phyloP scores from a whole-genome alignment of 2,329 filamentous ascomycete species.

The Daldinia eschscholtzii region DNA sequence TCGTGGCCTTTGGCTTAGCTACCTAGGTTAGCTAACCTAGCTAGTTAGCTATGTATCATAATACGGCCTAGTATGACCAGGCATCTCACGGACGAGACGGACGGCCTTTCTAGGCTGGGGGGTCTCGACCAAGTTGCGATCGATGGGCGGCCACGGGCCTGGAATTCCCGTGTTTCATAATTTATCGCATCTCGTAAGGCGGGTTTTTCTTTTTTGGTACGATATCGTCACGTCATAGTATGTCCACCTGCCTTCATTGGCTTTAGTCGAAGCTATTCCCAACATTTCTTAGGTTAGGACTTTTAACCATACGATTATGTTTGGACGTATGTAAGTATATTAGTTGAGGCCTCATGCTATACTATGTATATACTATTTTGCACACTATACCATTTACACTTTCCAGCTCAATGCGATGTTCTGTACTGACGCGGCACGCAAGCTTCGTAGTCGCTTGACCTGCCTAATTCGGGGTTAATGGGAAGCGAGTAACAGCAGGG shows the following conservation, averaged over 20 bases:
- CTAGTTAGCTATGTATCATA: neutral
- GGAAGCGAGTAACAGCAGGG: conserved; percentile 40
- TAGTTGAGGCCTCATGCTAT: conserved; percentile 5
- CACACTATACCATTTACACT: conserved; percentile 9
- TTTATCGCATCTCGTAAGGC: conserved; percentile 29
- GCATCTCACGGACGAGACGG: conserved; percentile 19
- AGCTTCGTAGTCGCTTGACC: conserved; percentile 32
- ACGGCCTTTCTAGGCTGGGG: conserved; percentile 10
- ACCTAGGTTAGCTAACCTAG: neutral
- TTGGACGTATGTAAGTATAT: neutral
- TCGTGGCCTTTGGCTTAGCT: conserved; percentile 23
- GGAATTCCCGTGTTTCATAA: conserved; percentile 39
- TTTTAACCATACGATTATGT: neutral
- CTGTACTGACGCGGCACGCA: conserved; percentile 17
- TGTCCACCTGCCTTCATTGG: conserved; percentile 20
- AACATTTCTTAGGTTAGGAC: neutral
- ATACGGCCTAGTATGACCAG: conserved; percentile 8
- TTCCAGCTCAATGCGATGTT: conserved; percentile 7
- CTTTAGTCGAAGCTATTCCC: conserved; percentile 3
- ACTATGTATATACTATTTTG: neutral
- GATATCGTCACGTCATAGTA: conserved; percentile 30
- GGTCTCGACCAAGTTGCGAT: conserved; percentile 20
- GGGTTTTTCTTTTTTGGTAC: conserved; percentile 4
- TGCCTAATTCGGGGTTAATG: conserved; percentile 52
- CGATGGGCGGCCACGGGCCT: conserved; percentile 31